Percentiles rank a stretch among this genome's conserved stretches.
Evolutionary conservation across 2,329 filamentous ascomycete species (phyloP).

Genomic region (Nigrospora osmanthi): DNA sequence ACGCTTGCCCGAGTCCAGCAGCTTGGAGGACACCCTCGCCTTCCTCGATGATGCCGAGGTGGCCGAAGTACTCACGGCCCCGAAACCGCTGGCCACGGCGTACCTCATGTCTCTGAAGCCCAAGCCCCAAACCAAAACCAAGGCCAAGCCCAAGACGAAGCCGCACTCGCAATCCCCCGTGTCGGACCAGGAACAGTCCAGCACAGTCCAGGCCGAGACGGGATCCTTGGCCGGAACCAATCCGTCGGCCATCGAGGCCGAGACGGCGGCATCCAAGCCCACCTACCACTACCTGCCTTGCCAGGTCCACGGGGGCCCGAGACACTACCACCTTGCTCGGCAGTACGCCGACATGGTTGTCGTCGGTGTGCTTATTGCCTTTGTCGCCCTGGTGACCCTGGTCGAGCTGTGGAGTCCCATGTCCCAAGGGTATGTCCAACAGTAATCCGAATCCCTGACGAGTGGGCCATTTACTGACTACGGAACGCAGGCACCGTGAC

Average conservation of each 20-base stretch:
- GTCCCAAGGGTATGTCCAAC: constrained; percentile 13
- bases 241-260: constrained; percentile 17
- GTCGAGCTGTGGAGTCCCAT: constrained; percentile 14
- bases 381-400: constrained; percentile 11
- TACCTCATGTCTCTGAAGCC: constrained; percentile 1
- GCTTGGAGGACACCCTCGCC: neutral
- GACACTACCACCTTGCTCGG: constrained; percentile 15
- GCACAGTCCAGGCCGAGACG: constrained; percentile 19
- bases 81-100: neutral
- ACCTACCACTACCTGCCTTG: constrained; percentile 15
- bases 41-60: neutral
- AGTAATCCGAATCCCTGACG: neutral
- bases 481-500: constrained; percentile 8
- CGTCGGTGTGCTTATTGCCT: constrained; percentile 11
- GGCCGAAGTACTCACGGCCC: neutral
- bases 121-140: neutral
- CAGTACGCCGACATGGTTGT: constrained; percentile 17
- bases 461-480: constrained; percentile 4
- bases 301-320: constrained; percentile 11
- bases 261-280: constrained; percentile 18
- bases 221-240: constrained; percentile 12
- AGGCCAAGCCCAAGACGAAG: neutral
- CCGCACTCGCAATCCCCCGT: constrained; percentile 7
- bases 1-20: neutral
- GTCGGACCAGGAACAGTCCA: constrained; percentile 11